Evolutionary conservation across 2,329 filamentous ascomycete species (phyloP).

Genomic region (Metarhizium robertsii): DNA sequence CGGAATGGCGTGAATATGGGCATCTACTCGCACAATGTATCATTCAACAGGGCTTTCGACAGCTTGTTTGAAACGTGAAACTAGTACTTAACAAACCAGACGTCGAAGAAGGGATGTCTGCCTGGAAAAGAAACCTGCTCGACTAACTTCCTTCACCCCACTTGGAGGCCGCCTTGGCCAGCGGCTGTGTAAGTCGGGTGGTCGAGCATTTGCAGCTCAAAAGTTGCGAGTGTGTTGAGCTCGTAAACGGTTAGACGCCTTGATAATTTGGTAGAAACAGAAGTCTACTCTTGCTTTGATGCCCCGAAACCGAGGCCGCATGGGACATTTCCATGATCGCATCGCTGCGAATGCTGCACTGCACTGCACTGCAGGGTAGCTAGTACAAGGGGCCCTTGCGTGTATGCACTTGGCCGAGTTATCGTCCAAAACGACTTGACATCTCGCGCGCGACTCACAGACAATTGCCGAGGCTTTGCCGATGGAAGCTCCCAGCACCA

Average conservation of each 20-base stretch:
- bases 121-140: background rate
- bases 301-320: too few relatives aligned
- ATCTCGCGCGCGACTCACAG: too few relatives aligned
- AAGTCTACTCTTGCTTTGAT: too few relatives aligned
- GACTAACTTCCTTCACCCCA: background rate
- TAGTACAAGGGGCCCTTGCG: too few relatives aligned
- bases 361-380: too few relatives aligned
- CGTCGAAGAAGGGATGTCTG: background rate
- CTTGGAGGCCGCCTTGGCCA: background rate
- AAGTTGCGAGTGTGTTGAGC: background rate
- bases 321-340: too few relatives aligned
- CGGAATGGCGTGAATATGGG: background rate
- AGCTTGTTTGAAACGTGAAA: background rate
- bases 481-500: slow-evolving; percentile 20
- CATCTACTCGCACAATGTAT: too few relatives aligned
- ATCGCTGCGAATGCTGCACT: too few relatives aligned
- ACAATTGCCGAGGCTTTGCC: slow-evolving; percentile 17
- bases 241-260: background rate
- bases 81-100: background rate
- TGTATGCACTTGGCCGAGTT: too few relatives aligned
- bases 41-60: too few relatives aligned
- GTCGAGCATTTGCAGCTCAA: background rate
- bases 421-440: background rate
- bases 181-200: background rate
- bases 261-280: too few relatives aligned